Evolutionary conservation across 306 rosid genomes (phyloP).

Genomic region (Vigna radiata): DNA sequence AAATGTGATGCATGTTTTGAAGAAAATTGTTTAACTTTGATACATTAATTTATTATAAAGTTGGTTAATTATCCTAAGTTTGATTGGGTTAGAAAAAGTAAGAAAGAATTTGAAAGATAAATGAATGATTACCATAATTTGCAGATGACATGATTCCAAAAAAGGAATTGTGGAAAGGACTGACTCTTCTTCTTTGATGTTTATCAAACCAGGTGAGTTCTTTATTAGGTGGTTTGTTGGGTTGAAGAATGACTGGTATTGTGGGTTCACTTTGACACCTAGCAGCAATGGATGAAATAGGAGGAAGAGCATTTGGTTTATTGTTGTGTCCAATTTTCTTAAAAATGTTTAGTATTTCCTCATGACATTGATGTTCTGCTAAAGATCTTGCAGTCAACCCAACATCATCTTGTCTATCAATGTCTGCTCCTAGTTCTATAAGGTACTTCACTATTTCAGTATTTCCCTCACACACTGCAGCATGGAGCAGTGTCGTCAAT

Average conservation of each 20-base stretch:
- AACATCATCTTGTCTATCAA: constrained; percentile 51
- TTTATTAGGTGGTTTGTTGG: constrained; percentile 29
- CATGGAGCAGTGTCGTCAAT: constrained; percentile 68
- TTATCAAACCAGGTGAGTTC: constrained; percentile 27
- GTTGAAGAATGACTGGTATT: constrained; percentile 35
- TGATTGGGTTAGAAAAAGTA: background rate
- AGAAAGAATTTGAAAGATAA: background rate
- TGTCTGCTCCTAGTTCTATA: constrained; percentile 55
- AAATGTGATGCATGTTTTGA: background rate
- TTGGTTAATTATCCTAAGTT: no score
- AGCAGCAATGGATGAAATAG: background rate
- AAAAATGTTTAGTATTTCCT: constrained; percentile 56
- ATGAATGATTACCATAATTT: constrained; percentile 49
- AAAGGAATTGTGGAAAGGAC: constrained; percentile 57
- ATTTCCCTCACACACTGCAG: constrained; percentile 66
- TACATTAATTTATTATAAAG: no score
- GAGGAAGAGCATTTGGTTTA: background rate
- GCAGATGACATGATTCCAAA: constrained; percentile 63
- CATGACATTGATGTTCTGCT: constrained; percentile 73
- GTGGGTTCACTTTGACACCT: constrained; percentile 50
- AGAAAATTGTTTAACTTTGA: background rate
- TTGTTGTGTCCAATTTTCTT: background rate
- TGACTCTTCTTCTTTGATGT: constrained; percentile 47
- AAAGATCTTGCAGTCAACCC: constrained; percentile 71
- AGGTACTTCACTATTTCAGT: constrained; percentile 60